Conservation (phyloP, 1,284 basidiomycete genomes). For the Ganoderma leucocontextum region DNA sequence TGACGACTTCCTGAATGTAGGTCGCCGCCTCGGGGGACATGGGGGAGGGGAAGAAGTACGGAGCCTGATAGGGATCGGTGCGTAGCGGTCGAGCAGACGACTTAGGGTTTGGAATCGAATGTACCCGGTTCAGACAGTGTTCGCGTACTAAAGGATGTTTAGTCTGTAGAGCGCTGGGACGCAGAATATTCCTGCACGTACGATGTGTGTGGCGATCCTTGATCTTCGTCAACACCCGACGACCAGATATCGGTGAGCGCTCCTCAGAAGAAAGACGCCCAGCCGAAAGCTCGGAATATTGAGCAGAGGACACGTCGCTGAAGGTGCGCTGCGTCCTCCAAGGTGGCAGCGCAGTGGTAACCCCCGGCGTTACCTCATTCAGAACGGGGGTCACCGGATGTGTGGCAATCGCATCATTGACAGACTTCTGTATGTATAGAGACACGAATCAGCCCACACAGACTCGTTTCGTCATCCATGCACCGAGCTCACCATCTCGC, state of each 20-base stretch:
- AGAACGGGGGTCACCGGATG: not conserved
- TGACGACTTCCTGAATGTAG: slow-evolving; percentile 43
- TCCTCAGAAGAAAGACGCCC: slow-evolving; percentile 13
- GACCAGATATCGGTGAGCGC: slow-evolving; percentile 11
- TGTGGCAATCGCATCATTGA: not conserved
- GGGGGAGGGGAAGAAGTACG: slow-evolving; percentile 65
- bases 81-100: slow-evolving; percentile 42
- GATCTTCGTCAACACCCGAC: slow-evolving; percentile 23
- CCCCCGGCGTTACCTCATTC: not conserved
- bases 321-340: not conserved
- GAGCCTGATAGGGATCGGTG: slow-evolving; percentile 68
- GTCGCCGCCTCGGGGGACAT: slow-evolving; percentile 45
- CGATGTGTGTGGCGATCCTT: slow-evolving; percentile 20
- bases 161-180: not conserved
- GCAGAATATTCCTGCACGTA: slow-evolving; percentile 4
- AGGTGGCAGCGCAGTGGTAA: not conserved
- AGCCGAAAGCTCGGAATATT: slow-evolving; percentile 17
- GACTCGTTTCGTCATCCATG: too few relatives aligned
- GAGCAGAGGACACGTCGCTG: slow-evolving; percentile 18
- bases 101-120: slow-evolving; percentile 25
- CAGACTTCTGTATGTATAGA: not conserved
- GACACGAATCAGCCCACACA: not conserved
- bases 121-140: slow-evolving; percentile 27
- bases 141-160: slow-evolving; percentile 20
- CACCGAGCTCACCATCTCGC: not conserved